These are phyloP conservation scores for Hibiscus trionum DNA, from an alignment of 345 rosid genomes.

Conservation along the genomic window DNA sequence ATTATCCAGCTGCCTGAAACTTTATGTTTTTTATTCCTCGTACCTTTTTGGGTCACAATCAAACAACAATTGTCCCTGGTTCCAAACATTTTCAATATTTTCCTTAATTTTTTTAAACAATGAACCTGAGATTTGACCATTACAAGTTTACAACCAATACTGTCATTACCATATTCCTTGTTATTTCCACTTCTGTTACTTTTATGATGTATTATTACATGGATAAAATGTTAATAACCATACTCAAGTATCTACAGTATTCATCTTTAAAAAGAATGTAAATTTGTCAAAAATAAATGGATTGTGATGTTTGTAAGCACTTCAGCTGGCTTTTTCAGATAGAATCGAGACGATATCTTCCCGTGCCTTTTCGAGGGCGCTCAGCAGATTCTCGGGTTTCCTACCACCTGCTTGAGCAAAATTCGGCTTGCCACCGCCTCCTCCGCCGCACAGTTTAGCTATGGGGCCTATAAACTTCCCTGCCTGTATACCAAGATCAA, in stretches of 20 bases:
- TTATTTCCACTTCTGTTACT: too few relatives aligned
- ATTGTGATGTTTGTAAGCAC: background rate
- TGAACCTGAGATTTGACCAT: too few relatives aligned
- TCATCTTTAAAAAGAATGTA: background rate
- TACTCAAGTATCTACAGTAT: background rate
- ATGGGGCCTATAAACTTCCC: slow-evolving; percentile 69
- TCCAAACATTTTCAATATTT: too few relatives aligned
- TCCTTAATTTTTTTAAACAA: too few relatives aligned
- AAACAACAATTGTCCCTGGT: too few relatives aligned
- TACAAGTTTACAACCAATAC: too few relatives aligned
- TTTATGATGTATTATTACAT: too few relatives aligned
- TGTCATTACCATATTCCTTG: too few relatives aligned
- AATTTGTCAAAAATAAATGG: background rate
- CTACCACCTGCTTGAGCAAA: slow-evolving; percentile 97
- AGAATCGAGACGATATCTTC: slow-evolving; percentile 49
- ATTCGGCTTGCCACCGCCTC: slow-evolving; percentile 91
- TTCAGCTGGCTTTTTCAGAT: slow-evolving; percentile 46
- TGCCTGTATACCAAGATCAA: slow-evolving; percentile 72
- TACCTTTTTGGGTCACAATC: too few relatives aligned
- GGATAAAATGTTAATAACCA: too few relatives aligned
- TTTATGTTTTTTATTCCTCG: too few relatives aligned
- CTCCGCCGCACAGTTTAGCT: slow-evolving; percentile 85
- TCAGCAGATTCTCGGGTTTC: slow-evolving; percentile 61
- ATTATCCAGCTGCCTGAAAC: too few relatives aligned
- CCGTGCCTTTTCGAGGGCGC: slow-evolving; percentile 68